These are phyloP conservation scores for Crithidia sp. DNA, from an alignment of 208 protist genomes.

Conservation along the genomic window DNA sequence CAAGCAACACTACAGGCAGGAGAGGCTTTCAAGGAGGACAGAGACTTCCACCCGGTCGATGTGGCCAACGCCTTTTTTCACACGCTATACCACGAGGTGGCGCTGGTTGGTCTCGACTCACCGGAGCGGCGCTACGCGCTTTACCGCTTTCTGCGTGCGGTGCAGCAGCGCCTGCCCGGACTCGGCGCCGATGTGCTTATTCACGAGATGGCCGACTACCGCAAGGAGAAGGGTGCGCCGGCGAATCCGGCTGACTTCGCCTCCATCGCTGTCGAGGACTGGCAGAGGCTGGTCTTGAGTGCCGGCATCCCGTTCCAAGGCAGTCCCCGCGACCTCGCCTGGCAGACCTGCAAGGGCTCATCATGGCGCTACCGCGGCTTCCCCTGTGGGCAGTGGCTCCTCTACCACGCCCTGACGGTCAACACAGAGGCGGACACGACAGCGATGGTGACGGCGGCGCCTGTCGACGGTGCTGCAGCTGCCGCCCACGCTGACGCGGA, in stretches of 20 bases:
- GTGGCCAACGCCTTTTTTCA: constrained; percentile 69
- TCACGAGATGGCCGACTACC: constrained; percentile 18
- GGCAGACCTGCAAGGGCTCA: constrained; percentile 67
- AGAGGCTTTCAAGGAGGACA: constrained; percentile 42
- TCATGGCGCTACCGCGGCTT: constrained; percentile 65
- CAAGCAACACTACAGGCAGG: background rate
- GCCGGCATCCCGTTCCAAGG: constrained; percentile 63
- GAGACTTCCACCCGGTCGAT: constrained; percentile 38
- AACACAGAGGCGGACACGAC: background rate
- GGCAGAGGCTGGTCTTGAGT: constrained; percentile 48
- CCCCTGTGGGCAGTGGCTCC: constrained; percentile 77
- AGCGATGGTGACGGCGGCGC: background rate
- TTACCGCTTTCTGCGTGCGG: constrained; percentile 46
- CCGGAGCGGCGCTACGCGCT: constrained; percentile 36
- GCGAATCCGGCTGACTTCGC: background rate
- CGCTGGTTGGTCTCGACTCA: constrained; percentile 37
- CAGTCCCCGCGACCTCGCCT: constrained; percentile 42
- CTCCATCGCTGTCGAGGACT: constrained; percentile 27
- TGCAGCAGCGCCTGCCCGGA: constrained; percentile 44
- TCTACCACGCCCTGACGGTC: constrained; percentile 71
- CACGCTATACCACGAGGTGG: constrained; percentile 67
- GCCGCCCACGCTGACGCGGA: background rate
- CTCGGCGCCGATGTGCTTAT: constrained; percentile 46
- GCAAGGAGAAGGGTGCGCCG: background rate
- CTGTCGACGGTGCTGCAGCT: background rate